A percentile compares a stretch with the other conserved stretches of the same genome.
Evolutionary conservation across 148 eudicot species (phyloP).

Genomic region (Nepenthes mirabilis): DNA sequence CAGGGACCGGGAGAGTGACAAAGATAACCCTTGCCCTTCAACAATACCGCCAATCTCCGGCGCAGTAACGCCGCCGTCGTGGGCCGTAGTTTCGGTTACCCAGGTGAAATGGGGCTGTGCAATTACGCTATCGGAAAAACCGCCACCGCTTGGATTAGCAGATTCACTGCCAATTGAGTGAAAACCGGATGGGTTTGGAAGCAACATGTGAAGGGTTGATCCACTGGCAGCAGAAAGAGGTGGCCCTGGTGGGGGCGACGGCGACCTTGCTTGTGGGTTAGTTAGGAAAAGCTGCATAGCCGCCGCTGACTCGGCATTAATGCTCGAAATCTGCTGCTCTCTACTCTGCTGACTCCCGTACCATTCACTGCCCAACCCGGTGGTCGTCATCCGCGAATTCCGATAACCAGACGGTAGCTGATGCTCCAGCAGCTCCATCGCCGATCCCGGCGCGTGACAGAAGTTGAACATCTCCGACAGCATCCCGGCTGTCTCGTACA

Average conservation of each 20-base stretch:
- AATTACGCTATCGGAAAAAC: background rate
- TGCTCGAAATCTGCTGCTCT: background rate
- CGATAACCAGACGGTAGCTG: background rate
- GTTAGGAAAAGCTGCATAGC: conserved; percentile 87
- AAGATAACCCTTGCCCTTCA: conserved; percentile 64
- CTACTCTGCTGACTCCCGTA: background rate
- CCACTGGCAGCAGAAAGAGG: conserved; percentile 5
- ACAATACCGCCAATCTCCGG: background rate
- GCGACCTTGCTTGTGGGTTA: conserved; percentile 37
- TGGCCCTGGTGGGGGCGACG: conserved; percentile 12
- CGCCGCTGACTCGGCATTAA: conserved; percentile 21
- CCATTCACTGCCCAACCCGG: background rate
- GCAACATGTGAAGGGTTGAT: conserved; percentile 36
- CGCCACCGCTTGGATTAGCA: background rate
- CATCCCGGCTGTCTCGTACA: conserved; percentile 18
- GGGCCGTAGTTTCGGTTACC: background rate
- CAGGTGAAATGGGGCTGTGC: conserved; percentile 1
- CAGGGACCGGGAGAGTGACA: conserved; percentile 47
- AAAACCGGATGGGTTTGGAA: conserved; percentile 19
- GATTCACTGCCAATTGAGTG: background rate
- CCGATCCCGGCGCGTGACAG: conserved; percentile 6
- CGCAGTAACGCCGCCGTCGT: conserved; percentile 3
- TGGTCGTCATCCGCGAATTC: background rate
- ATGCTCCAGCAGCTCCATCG: conserved; percentile 20
- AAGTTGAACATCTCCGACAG: conserved; percentile 37